These are phyloP conservation scores for Exophiala sp. DNA, from an alignment of 2,329 filamentous ascomycete genomes.

Conservation along the genomic window DNA sequence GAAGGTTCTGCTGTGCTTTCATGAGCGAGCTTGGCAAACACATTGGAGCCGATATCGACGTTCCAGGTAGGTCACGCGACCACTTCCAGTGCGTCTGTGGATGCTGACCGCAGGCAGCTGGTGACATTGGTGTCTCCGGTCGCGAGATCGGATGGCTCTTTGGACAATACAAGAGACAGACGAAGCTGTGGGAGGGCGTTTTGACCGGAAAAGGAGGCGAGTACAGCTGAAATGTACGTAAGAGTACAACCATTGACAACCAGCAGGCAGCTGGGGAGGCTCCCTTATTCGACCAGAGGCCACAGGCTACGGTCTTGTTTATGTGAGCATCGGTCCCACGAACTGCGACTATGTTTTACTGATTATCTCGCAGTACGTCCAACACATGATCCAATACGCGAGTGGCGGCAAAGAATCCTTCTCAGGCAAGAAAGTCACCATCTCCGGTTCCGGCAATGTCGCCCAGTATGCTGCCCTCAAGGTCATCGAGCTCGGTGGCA, in stretches of 20 bases:
- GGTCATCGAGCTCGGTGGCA: slow-evolving; percentile 90
- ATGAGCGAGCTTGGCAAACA: slow-evolving; percentile 95
- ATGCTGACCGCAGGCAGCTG: slow-evolving; percentile 50
- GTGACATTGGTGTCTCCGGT: slow-evolving; percentile 90
- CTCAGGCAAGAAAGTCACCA: slow-evolving; percentile 85
- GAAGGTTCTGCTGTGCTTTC: slow-evolving; percentile 92
- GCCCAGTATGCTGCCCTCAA: slow-evolving; percentile 97
- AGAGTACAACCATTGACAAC: slow-evolving; percentile 1
- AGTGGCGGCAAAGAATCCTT: slow-evolving; percentile 74
- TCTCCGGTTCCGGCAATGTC: slow-evolving; percentile 96
- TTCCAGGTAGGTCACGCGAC: slow-evolving; percentile 52
- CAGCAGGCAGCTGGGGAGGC: slow-evolving; percentile 72
- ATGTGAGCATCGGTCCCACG: slow-evolving; percentile 50
- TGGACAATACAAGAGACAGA: slow-evolving; percentile 83
- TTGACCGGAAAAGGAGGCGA: slow-evolving; percentile 84
- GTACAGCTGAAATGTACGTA: neutral
- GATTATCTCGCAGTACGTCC: slow-evolving; percentile 61
- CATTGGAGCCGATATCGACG: slow-evolving; percentile 93
- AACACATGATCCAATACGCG: slow-evolving; percentile 91
- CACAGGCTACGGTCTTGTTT: slow-evolving; percentile 92
- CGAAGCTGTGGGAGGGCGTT: slow-evolving; percentile 92
- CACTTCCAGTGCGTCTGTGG: neutral
- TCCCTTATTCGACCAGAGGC: slow-evolving; percentile 93
- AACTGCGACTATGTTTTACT: neutral
- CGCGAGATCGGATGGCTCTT: slow-evolving; percentile 95